Evolutionary conservation across 257 asterid species (phyloP).

Genomic region (Knoxia roxburghii): DNA sequence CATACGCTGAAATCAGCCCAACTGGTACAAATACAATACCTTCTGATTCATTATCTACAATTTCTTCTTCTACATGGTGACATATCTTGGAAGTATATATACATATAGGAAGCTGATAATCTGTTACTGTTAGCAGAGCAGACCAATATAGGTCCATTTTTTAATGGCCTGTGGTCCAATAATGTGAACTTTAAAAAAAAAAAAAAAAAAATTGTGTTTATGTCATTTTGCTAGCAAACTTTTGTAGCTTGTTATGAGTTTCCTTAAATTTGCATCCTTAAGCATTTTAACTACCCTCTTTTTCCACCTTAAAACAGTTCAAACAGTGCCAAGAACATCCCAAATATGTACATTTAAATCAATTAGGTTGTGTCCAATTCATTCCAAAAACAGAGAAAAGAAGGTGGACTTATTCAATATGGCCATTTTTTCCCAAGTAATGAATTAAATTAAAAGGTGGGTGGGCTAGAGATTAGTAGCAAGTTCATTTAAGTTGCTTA

Average conservation of each 20-base stretch:
- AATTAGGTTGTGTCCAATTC: neutral
- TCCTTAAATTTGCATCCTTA: neutral
- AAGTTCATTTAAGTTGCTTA: too few relatives aligned
- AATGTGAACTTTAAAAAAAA: neutral
- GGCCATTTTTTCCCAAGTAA: too few relatives aligned
- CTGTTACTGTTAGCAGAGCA: too few relatives aligned
- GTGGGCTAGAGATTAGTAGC: too few relatives aligned
- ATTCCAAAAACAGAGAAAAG: neutral
- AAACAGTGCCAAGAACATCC: neutral
- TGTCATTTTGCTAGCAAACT: conserved; percentile 15
- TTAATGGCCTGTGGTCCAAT: conserved; percentile 25
- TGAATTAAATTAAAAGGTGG: too few relatives aligned
- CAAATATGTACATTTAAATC: neutral
- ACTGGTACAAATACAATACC: too few relatives aligned
- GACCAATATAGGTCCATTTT: conserved; percentile 16
- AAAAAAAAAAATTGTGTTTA: too few relatives aligned
- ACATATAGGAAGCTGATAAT: too few relatives aligned
- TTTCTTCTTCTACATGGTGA: too few relatives aligned
- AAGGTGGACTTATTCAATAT: neutral
- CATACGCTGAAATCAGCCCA: too few relatives aligned
- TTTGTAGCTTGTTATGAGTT: neutral
- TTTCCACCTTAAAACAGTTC: neutral
- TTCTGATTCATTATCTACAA: too few relatives aligned
- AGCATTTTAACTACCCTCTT: neutral
- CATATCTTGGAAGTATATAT: too few relatives aligned